These are phyloP conservation scores for Geotrichum klebahnii DNA, from an alignment of 1,139 yeast species.

Conservation along the genomic window DNA sequence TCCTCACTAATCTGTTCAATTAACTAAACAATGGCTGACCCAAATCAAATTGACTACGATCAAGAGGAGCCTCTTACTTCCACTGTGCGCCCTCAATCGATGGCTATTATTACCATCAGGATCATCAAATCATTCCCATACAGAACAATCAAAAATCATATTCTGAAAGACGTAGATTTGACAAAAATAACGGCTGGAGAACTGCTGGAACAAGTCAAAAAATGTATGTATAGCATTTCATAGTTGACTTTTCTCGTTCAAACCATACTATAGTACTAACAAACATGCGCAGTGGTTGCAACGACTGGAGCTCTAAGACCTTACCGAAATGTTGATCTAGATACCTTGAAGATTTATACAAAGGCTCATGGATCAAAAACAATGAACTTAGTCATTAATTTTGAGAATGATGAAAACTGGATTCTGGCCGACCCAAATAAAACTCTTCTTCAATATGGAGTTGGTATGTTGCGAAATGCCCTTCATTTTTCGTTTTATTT, in stretches of 20 bases:
- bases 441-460: slow-evolving; percentile 60
- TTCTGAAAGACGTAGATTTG: slow-evolving; percentile 69
- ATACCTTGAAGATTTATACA: slow-evolving; percentile 79
- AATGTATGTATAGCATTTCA: slow-evolving; percentile 25
- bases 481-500: neutral
- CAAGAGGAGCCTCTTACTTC: slow-evolving; percentile 62
- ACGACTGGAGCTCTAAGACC: slow-evolving; percentile 74
- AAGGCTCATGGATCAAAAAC: slow-evolving; percentile 95
- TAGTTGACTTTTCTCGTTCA: neutral
- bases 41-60: slow-evolving; percentile 9
- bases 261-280: neutral
- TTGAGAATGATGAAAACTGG: slow-evolving; percentile 78
- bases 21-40: neutral
- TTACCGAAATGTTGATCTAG: slow-evolving; percentile 70
- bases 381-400: slow-evolving; percentile 83
- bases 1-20: neutral
- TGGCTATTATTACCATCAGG: slow-evolving; percentile 76
- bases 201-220: slow-evolving; percentile 45
- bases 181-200: slow-evolving; percentile 62
- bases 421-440: slow-evolving; percentile 45
- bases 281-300: slow-evolving; percentile 48
- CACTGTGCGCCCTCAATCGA: slow-evolving; percentile 58
- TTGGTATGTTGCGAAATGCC: slow-evolving; percentile 38
- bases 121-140: slow-evolving; percentile 88
- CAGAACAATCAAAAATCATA: slow-evolving; percentile 79